Evolutionary conservation across 1,284 basidiomycete species (phyloP), one percentile per base, ranked within the genome.

Genomic region (Moesziomyces sp.): DNA sequence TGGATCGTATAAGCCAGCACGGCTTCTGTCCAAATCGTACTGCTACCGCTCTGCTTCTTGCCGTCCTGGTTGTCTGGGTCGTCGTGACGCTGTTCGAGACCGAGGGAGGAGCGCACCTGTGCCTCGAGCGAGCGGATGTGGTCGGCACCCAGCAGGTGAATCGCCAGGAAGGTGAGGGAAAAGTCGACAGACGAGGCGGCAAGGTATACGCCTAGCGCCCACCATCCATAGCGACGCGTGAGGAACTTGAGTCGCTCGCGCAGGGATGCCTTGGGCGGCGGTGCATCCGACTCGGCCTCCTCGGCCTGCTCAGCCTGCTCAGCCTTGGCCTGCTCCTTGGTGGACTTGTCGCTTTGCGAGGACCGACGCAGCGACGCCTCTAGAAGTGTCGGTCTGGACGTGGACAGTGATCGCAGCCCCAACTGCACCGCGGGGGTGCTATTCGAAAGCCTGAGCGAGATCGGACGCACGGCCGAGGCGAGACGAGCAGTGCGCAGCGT

Each of bases 1-100:
- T 99, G 96, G 56, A 99, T 90, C 9, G 92, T 92, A 84, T 95
- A 99, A 8, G 97, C 96, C 64, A 99, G 86, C 0, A 93, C 89
- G 44, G 94, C 86, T 89, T 97, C 97, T 38, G 95, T 94, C 85
- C 93, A 95, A 9, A 97, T 54, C 18, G 59, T 45, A 19, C 58
- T 24, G 49, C 28, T 55, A 28, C 43, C 30, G 35, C 2, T 11
- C 30, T 46, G 53, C 23, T 48, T 47, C 46, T 43, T 38, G 3
- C 33, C 30, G 19, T 47, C 38, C 14, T 50, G 23, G 13, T 46
- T 10, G 18, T 68, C 62, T 3, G 57, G 47, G 24, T 59, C 56
- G 19, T 64, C 52, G 77, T 67, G 26, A 57, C 63, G 58, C 21
- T 58, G 52, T 49, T 61, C 76, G 46, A 85, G 79, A 6, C 82